phyloP scores from a whole-genome alignment of 2,329 filamentous ascomycete species.

The Verticillium tricorpus region DNA sequence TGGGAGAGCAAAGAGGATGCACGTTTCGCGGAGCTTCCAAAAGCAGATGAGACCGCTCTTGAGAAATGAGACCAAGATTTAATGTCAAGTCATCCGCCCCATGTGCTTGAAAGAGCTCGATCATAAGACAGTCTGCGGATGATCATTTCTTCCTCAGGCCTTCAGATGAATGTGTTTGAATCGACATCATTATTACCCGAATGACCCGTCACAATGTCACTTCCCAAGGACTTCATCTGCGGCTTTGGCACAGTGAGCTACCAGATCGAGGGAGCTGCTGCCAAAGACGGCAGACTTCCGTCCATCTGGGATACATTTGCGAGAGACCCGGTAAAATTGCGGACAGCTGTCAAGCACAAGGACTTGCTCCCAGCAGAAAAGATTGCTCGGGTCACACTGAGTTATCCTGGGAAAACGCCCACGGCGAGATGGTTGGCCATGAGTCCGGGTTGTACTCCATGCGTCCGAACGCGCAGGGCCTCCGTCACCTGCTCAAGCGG shows the following conservation, averaged over 20 bases:
- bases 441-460: conserved; percentile 6
- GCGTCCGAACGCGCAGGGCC: conserved; percentile 17
- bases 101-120: no score
- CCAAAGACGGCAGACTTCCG: conserved; percentile 17
- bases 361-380: conserved; percentile 16
- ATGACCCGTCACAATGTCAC: not conserved
- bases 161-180: no score
- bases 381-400: conserved; percentile 20
- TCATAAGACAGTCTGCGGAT: no score
- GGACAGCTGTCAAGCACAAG: conserved; percentile 18
- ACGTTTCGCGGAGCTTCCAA: no score
- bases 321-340: no score
- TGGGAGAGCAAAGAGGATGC: no score
- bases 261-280: conserved; percentile 39
- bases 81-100: no score
- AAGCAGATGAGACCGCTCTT: no score
- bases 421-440: conserved; percentile 17
- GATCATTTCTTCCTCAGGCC: no score
- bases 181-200: no score
- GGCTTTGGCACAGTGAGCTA: conserved; percentile 38
- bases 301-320: no score
- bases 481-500: conserved; percentile 23
- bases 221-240: conserved; percentile 32
- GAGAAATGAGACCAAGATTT: no score
- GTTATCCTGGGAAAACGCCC: conserved; percentile 17